A percentile compares a stretch with the other conserved stretches of the same genome.
Conservation (phyloP, 345 rosid species). For the Populus pruinosa region DNA sequence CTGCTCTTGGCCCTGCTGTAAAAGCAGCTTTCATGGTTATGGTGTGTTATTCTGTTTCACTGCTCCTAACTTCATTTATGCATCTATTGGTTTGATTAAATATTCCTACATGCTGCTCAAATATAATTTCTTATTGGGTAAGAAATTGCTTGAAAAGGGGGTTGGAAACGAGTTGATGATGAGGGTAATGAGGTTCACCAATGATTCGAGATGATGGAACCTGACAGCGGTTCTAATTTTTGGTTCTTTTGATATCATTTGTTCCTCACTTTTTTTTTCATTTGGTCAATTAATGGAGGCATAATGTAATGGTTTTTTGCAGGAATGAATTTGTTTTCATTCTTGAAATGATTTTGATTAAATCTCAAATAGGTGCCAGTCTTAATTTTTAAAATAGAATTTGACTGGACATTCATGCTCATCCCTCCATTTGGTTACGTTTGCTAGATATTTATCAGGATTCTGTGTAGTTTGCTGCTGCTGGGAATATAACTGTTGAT, state of each 20-base stretch:
- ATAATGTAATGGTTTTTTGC: not conserved
- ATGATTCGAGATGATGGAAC: not conserved
- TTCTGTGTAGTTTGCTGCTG: not conserved
- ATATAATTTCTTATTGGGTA: not conserved
- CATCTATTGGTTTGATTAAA: not conserved
- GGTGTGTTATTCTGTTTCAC: slow-evolving; percentile 47
- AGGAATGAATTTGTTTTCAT: not conserved
- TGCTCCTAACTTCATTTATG: not conserved
- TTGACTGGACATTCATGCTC: not conserved
- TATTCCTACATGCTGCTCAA: not conserved
- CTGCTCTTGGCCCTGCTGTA: slow-evolving; percentile 98
- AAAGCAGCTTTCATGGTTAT: slow-evolving; percentile 93
- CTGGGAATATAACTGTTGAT: not conserved
- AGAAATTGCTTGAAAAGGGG: not conserved
- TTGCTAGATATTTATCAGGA: not conserved
- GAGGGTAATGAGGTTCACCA: not conserved
- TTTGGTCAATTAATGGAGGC: not conserved
- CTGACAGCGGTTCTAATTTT: not conserved
- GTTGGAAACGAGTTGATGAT: not conserved
- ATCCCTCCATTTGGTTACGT: not conserved
- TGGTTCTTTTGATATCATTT: not conserved
- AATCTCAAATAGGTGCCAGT: not conserved
- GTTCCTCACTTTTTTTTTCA: not conserved
- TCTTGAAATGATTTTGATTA: not conserved
- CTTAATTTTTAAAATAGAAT: not conserved